Base-by-base conservation (phyloP, 2,329 filamentous ascomycete genomes). In the Phialocephala sp. region DNA sequence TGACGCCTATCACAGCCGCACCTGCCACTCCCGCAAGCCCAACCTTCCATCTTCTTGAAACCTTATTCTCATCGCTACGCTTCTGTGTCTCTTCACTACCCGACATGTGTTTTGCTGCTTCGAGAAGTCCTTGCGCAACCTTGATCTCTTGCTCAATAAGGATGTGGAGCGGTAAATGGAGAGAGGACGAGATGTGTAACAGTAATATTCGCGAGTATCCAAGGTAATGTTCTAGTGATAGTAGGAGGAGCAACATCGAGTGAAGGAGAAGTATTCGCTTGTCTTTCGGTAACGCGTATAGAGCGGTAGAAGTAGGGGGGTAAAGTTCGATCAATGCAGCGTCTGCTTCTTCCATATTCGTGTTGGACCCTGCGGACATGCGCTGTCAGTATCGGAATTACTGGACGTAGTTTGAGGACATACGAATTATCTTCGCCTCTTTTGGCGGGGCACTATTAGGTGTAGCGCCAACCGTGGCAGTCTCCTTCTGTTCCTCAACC, bases 21-120 rank as follows among this genome's bases (percentile, higher is more conserved):
- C 94, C 94, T 0, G 92, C 93, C 0, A 96, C 92, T 9, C 91
- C 92, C 0, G 94, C 94, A 32, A 97, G 82, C 0, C 94, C 93
- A 22, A 97, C 93, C 76, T 97, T 97, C 92, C 92, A 97, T 76
- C 91, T 91, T 9, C 93, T 83, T 22, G 87, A 83, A 9, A 85
- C 80, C 71, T 91, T 87, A 62, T 90, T 91, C 66, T 91, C 85
- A 68, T 94, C 88, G 15, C 85, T 85, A 62, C 90, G 87, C 75
- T 91, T 91, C 74, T 90, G 87, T 0, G 88, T 89, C 76, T 95
- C 93, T 54, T 90, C 85, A 45, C 90, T 88, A 1, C 85, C 84
- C 0, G 86, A 86, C 74, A 92, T 86, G 24, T 89, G 85, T 69
- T 90, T 85, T n/a, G 92, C 91, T 41, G 91, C 88, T 71, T 90